Conservation (phyloP, 2,329 filamentous ascomycete genomes). For the Pseudocercospora crystallina region DNA sequence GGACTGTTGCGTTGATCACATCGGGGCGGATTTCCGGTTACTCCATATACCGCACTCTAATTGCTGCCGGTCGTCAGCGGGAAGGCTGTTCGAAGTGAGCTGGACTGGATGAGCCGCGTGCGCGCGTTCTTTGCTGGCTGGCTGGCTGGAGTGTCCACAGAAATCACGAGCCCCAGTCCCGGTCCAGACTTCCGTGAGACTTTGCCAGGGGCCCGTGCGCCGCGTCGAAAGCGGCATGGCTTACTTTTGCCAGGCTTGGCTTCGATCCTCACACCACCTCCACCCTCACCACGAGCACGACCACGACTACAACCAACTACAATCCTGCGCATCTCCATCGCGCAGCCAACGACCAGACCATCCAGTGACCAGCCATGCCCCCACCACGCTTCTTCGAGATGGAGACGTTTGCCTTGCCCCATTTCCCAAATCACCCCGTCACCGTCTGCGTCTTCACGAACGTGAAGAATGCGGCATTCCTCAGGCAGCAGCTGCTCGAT, state of each 20-base stretch:
- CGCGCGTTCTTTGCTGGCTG: too few species aligned
- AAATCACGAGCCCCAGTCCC: too few species aligned
- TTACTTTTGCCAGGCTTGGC: too few species aligned
- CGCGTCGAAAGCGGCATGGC: too few species aligned
- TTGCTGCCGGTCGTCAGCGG: slow-evolving; percentile 2
- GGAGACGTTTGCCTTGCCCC: slow-evolving; percentile 70
- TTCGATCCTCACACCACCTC: background rate
- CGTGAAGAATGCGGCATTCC: slow-evolving; percentile 72
- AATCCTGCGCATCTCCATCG: background rate
- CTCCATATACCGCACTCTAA: too few species aligned
- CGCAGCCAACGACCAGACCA: background rate
- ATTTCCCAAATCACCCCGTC: slow-evolving; percentile 69
- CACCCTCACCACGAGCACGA: background rate
- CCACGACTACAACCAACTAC: background rate
- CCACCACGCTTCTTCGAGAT: slow-evolving; percentile 38
- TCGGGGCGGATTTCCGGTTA: too few species aligned
- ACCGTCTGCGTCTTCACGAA: slow-evolving; percentile 74
- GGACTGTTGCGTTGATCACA: too few species aligned
- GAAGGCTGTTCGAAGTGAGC: background rate
- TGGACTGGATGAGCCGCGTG: slow-evolving; percentile 1
- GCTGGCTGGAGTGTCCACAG: too few species aligned
- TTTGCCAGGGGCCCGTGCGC: too few species aligned
- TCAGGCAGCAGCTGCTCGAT: slow-evolving; percentile 80
- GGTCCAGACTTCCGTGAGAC: too few species aligned
- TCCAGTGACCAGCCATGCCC: background rate